phyloP scores from a whole-genome alignment of 2,329 filamentous ascomycete genomes.

The Pseudogymnoascus sp. region DNA sequence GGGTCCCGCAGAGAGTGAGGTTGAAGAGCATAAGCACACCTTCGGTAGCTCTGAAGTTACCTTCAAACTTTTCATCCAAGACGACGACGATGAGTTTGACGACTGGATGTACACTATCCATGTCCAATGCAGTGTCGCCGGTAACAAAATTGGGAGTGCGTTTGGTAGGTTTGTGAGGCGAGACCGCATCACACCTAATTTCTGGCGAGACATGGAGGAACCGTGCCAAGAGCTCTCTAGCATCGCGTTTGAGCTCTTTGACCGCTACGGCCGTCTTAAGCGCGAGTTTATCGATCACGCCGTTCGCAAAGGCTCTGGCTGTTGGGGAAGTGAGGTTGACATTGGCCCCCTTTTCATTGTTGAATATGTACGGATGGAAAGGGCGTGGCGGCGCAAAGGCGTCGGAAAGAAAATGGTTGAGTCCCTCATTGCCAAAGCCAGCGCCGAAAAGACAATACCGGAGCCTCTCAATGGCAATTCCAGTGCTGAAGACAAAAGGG shows the following conservation, averaged over 20 bases:
- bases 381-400: slow-evolving; percentile 23
- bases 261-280: slow-evolving; percentile 31
- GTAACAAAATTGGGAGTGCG: slow-evolving; percentile 17
- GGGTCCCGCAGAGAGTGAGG: slow-evolving; percentile 8
- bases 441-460: background rate
- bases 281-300: slow-evolving; percentile 25
- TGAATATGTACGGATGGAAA: slow-evolving; percentile 16
- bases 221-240: slow-evolving; percentile 22
- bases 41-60: background rate
- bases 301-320: slow-evolving; percentile 23
- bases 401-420: slow-evolving; percentile 26
- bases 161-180: slow-evolving; percentile 22
- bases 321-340: slow-evolving; percentile 26
- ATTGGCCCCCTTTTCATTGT: slow-evolving; percentile 23
- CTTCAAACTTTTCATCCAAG: background rate
- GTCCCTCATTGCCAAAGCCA: slow-evolving; percentile 23
- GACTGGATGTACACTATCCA: slow-evolving; percentile 15
- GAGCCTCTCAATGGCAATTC: background rate
- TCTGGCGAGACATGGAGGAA: slow-evolving; percentile 30
- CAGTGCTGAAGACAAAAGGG: slow-evolving; percentile 16
- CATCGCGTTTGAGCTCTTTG: slow-evolving; percentile 32
- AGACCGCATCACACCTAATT: slow-evolving; percentile 21
- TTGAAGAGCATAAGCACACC: slow-evolving; percentile 7
- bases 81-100: background rate
- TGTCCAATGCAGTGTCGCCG: slow-evolving; percentile 10